Conservation (phyloP, 2,329 filamentous ascomycete species). For the Fusarium pilosicola region DNA sequence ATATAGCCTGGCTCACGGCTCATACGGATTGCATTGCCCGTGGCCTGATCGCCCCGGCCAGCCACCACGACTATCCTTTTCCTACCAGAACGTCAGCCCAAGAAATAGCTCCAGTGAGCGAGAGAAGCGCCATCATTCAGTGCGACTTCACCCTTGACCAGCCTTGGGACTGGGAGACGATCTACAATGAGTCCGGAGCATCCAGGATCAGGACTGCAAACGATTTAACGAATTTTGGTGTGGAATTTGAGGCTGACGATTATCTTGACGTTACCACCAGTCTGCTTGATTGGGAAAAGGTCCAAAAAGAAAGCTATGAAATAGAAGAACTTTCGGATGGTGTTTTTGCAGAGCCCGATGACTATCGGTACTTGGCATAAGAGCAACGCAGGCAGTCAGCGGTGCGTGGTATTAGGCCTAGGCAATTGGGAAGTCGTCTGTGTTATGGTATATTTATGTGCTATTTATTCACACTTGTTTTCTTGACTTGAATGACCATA, state of each 20-base stretch:
- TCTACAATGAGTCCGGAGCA: rapidly evolving
- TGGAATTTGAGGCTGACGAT: rapidly evolving
- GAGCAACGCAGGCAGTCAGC: rapidly evolving
- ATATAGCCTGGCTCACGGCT: rapidly evolving
- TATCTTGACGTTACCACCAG: rapidly evolving
- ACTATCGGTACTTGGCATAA: rapidly evolving
- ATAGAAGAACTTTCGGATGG: neutral
- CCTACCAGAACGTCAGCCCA: rapidly evolving
- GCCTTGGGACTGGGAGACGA: neutral
- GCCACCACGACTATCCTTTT: rapidly evolving
- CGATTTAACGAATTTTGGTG: rapidly evolving
- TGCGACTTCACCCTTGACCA: neutral
- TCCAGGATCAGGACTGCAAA: too few relatives aligned
- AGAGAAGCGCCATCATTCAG: neutral
- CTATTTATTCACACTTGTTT: rapidly evolving
- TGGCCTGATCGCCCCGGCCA: rapidly evolving
- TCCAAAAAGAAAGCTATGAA: rapidly evolving
- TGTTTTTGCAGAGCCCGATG: rapidly evolving
- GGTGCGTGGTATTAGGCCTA: too few relatives aligned
- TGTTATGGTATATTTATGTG: too few relatives aligned
- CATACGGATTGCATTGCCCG: rapidly evolving
- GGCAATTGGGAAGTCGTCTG: too few relatives aligned
- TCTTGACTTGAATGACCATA: neutral
- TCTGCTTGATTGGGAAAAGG: neutral
- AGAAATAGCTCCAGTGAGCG: rapidly evolving